Conservation (phyloP, 352 stramenopile genomes). For the Pythium biforme region DNA sequence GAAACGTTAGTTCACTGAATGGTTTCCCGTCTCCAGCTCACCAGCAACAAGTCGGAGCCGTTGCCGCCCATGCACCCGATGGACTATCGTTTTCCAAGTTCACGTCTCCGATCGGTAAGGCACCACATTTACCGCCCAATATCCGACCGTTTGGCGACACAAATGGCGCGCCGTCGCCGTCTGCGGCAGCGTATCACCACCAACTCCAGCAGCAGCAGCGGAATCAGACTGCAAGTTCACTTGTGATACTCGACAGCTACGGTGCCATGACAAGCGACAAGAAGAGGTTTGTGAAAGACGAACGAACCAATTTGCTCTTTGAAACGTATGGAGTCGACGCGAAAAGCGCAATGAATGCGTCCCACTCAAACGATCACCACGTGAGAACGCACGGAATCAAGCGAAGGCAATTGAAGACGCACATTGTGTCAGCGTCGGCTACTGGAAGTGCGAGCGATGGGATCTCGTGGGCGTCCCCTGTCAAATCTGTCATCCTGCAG, state of each 20-base stretch:
- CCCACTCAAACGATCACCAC: constrained; percentile 5
- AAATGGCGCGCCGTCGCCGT: background rate
- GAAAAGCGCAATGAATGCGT: constrained; percentile 18
- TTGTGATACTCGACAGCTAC: constrained; percentile 46
- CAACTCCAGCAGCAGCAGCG: constrained; percentile 13
- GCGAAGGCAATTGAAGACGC: constrained; percentile 50
- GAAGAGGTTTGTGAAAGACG: constrained; percentile 48
- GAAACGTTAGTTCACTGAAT: constrained; percentile 11
- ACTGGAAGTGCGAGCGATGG: constrained; percentile 1
- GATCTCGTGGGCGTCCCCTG: constrained; percentile 21
- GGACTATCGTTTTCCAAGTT: constrained; percentile 42
- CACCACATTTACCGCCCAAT: constrained; percentile 37
- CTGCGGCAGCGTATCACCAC: constrained; percentile 21
- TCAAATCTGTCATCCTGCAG: constrained; percentile 16
- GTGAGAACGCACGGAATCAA: constrained; percentile 44
- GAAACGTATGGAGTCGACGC: constrained; percentile 61
- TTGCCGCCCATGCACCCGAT: constrained; percentile 16
- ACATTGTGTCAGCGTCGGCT: constrained; percentile 36
- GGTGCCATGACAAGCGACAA: constrained; percentile 11
- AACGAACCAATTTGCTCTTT: constrained; percentile 55
- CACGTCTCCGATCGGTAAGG: constrained; percentile 45
- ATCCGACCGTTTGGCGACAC: constrained; percentile 25
- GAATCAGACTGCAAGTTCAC: constrained; percentile 25
- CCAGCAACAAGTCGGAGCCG: constrained; percentile 8
- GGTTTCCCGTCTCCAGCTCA: constrained; percentile 16